A percentile compares a stretch with the other conserved stretches of the same genome.
Conservation (phyloP, 2,329 filamentous ascomycete species). For the Thielaviopsis ethacetica region DNA sequence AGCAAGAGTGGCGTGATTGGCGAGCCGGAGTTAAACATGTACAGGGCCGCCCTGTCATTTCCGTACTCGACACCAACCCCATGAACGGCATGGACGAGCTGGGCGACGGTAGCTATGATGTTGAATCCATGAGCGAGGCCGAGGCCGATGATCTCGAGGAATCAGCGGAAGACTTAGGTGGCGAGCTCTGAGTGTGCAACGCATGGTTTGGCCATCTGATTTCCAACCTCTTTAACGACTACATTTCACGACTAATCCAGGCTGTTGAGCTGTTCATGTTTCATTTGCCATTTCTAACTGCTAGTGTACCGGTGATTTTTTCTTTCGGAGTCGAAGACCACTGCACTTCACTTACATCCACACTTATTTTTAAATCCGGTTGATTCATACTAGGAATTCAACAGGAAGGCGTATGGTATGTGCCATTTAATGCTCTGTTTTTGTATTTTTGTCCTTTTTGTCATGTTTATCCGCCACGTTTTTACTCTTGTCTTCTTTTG, state of each 20-base stretch:
- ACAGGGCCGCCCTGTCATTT: conserved; percentile 71
- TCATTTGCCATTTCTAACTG: neutral
- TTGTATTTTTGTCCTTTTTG: neutral
- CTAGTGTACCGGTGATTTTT: neutral
- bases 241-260: neutral
- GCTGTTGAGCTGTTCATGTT: no score
- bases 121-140: conserved; percentile 72
- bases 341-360: neutral
- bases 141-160: conserved; percentile 17
- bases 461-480: neutral
- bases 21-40: conserved; percentile 57
- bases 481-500: neutral
- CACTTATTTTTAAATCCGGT: neutral
- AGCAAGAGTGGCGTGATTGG: conserved; percentile 76
- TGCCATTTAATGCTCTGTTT: neutral
- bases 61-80: conserved; percentile 59
- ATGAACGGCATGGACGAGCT: conserved; percentile 41
- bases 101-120: conserved; percentile 68
- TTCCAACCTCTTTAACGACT: neutral
- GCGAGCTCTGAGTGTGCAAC: neutral
- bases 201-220: neutral
- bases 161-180: neutral
- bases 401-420: neutral
- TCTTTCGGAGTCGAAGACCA: neutral
- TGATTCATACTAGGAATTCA: neutral